Evolutionary conservation across 495 filamentous ascomycete species (phyloP).

Genomic region (Neurospora sp.): DNA sequence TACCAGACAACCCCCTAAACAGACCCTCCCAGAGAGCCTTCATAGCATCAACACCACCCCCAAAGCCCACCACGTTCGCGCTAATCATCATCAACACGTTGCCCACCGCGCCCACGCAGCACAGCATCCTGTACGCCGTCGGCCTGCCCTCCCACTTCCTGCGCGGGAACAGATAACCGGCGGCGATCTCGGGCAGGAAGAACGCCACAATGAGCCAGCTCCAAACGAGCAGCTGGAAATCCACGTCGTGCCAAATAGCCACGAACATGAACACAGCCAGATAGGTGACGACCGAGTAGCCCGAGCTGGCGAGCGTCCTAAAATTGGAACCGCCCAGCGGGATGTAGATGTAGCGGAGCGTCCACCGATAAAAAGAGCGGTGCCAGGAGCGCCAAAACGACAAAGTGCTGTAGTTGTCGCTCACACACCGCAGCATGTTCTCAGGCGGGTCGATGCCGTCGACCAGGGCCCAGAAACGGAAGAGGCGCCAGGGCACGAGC

Average conservation of each 20-base stretch:
- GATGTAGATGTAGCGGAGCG: constrained; percentile 87
- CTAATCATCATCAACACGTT: constrained; percentile 94
- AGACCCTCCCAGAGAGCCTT: constrained; percentile 65
- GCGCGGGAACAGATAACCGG: constrained; percentile 58
- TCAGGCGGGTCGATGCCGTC: constrained; percentile 93
- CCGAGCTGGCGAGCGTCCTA: constrained; percentile 23
- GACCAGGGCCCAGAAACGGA: constrained; percentile 84
- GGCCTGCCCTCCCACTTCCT: constrained; percentile 56
- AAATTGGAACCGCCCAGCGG: constrained; percentile 68
- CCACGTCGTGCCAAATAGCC: constrained; percentile 96
- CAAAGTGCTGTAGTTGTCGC: constrained; percentile 85
- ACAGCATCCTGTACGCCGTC: constrained; percentile 65
- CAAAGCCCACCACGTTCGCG: constrained; percentile 92
- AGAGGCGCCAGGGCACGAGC: constrained; percentile 92
- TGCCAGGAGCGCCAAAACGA: constrained; percentile 97
- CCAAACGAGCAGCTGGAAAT: constrained; percentile 87
- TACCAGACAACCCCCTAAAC: constrained; percentile 61
- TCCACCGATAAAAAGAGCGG: constrained; percentile 86
- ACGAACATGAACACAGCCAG: constrained; percentile 93
- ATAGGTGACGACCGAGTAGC: constrained; percentile 55
- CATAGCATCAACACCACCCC: constrained; percentile 80
- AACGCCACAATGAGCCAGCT: constrained; percentile 93
- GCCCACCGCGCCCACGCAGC: constrained; percentile 74
- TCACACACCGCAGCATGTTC: constrained; percentile 97
- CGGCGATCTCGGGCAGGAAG: constrained; percentile 78